Percentiles rank a stretch among this genome's conserved stretches.
Evolutionary conservation across 2,329 filamentous ascomycete species (phyloP).

Genomic region (Epichloe aotearoae): DNA sequence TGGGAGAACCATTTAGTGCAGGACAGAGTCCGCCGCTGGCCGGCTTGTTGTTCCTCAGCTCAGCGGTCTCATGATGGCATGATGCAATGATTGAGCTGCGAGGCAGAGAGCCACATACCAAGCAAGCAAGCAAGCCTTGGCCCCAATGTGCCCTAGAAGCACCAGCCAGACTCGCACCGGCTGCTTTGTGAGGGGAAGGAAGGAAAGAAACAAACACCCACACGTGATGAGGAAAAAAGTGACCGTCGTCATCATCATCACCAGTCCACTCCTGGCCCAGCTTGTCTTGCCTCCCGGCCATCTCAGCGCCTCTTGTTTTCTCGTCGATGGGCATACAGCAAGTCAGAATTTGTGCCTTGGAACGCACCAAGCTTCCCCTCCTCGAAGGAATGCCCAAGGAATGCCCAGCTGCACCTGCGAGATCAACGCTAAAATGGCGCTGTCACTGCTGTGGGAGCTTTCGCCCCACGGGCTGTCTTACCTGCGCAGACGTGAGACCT

Average conservation of each 20-base stretch:
- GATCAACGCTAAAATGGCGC: slow-evolving; percentile 1
- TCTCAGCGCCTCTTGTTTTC: neutral
- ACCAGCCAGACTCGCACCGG: neutral
- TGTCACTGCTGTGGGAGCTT: slow-evolving; percentile 1
- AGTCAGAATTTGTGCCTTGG: neutral
- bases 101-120: slow-evolving; percentile 1
- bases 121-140: neutral
- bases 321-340: neutral
- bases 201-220: neutral
- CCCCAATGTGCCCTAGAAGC: neutral
- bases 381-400: slow-evolving; percentile 8
- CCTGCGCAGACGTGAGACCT: neutral
- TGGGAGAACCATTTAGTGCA: neutral
- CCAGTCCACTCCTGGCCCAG: neutral
- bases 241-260: neutral
- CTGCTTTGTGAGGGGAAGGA: neutral
- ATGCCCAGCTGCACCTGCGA: slow-evolving; percentile 2
- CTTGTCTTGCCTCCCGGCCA: too few relatives aligned
- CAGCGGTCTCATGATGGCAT: slow-evolving; percentile 1
- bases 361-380: slow-evolving; percentile 3
- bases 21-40: too few relatives aligned
- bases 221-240: neutral
- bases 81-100: neutral
- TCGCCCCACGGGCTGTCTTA: slow-evolving; percentile 8
- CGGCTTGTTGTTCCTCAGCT: neutral